These are phyloP conservation scores for Bathelium albidoporum DNA, from an alignment of 495 filamentous ascomycete species.

Conservation along the genomic window DNA sequence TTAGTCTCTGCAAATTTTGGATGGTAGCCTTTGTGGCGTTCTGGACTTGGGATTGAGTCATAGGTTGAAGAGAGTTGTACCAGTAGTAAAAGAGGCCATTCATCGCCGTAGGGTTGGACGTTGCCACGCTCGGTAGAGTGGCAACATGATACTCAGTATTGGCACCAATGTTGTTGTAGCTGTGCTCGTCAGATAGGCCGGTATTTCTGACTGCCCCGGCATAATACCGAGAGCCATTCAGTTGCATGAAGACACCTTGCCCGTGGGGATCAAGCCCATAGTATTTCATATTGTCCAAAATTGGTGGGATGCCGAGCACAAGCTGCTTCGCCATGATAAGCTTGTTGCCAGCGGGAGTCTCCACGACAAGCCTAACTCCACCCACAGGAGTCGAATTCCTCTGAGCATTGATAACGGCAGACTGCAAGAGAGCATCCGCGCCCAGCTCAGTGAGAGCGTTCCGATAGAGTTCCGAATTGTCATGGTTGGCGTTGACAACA, in stretches of 20 bases:
- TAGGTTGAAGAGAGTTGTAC: background rate
- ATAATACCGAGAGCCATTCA: background rate
- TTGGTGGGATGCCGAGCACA: conserved; percentile 36
- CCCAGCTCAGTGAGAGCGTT: conserved; percentile 29
- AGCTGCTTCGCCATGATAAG: conserved; percentile 37
- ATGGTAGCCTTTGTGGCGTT: background rate
- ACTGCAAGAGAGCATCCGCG: conserved; percentile 23
- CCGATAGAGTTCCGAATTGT: conserved; percentile 37
- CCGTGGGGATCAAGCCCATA: no score
- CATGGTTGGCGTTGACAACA: conserved; percentile 25
- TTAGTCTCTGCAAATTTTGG: background rate
- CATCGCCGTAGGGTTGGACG: background rate
- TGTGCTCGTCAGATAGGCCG: background rate
- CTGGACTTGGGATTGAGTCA: background rate
- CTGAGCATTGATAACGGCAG: conserved; percentile 23
- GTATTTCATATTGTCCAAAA: conserved; percentile 29
- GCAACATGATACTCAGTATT: background rate
- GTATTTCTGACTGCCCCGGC: background rate
- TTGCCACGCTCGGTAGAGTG: background rate
- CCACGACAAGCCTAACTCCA: conserved; percentile 20
- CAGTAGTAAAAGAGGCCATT: background rate
- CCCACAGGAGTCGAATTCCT: conserved; percentile 22
- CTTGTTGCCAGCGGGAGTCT: conserved; percentile 27
- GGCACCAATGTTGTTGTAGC: background rate
- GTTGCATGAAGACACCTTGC: no score